Conservation (phyloP, 495 filamentous ascomycete genomes). For the Parathielavia hyrcaniae region DNA sequence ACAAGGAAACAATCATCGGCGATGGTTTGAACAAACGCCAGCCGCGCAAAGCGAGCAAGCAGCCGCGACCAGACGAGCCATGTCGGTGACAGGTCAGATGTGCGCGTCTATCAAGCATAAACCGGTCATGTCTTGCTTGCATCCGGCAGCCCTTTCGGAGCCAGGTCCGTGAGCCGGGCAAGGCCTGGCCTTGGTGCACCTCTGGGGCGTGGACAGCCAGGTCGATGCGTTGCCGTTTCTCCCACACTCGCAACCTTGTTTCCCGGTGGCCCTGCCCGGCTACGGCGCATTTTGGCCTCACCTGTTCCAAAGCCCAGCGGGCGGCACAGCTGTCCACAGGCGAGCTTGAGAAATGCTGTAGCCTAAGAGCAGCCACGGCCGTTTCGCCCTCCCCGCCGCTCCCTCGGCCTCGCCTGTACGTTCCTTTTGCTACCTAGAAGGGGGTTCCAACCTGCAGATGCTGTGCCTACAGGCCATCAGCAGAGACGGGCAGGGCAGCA, state of each 20-base stretch:
- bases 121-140: constrained; percentile 2
- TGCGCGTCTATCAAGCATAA: constrained; percentile 1
- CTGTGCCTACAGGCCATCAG: neutral
- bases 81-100: constrained; percentile 1
- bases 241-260: constrained; percentile 3
- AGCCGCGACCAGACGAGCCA: constrained; percentile 1
- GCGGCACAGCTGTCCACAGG: constrained; percentile 29
- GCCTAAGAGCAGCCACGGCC: constrained; percentile 23
- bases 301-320: constrained; percentile 15
- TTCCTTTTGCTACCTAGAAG: neutral
- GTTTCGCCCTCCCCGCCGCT: constrained; percentile 23
- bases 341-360: constrained; percentile 27
- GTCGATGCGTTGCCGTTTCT: constrained; percentile 10
- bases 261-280: constrained; percentile 10
- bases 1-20: neutral
- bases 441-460: neutral
- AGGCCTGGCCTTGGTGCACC: constrained; percentile 9
- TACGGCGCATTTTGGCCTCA: constrained; percentile 21
- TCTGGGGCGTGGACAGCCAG: neutral
- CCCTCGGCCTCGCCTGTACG: constrained; percentile 14
- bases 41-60: constrained; percentile 12
- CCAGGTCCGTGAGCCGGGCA: constrained; percentile 8
- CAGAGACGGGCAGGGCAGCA: neutral
- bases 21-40: constrained; percentile 16
- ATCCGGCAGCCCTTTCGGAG: constrained; percentile 2